phyloP scores from a whole-genome alignment of 495 filamentous ascomycete species.

The Amphirosellinia nigrospora region DNA sequence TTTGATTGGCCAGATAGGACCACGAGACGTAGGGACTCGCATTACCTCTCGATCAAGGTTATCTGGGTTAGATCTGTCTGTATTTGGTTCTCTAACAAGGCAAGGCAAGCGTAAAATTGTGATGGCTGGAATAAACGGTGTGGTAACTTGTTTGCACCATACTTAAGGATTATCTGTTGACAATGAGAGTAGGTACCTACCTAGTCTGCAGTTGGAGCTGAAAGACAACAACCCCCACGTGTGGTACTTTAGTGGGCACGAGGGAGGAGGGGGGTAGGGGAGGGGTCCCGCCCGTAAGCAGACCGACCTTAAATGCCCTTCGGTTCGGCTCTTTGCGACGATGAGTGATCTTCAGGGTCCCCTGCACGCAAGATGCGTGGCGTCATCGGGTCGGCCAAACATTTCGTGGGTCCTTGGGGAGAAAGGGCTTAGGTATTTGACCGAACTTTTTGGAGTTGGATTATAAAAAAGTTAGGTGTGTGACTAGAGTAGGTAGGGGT shows the following conservation, averaged over 20 bases:
- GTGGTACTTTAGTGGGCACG: neutral
- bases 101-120: neutral
- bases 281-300: conserved; percentile 6
- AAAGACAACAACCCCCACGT: neutral
- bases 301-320: conserved; percentile 1
- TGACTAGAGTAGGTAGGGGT: too few relatives aligned
- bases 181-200: neutral
- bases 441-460: neutral
- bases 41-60: neutral
- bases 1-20: conserved; percentile 4
- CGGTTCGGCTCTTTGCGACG: conserved; percentile 10
- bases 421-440: neutral
- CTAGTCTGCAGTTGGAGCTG: neutral
- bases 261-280: neutral
- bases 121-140: neutral
- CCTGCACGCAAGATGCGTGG: conserved; percentile 11
- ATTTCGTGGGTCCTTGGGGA: neutral
- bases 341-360: conserved; percentile 8
- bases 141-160: neutral
- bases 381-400: conserved; percentile 5
- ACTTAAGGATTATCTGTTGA: neutral
- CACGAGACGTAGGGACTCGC: neutral
- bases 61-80: neutral
- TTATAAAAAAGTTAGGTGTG: too few relatives aligned
- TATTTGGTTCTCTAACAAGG: neutral